Conservation (phyloP, 192 early-diverging fungal genomes). For the Pilobolus umbonatus region DNA sequence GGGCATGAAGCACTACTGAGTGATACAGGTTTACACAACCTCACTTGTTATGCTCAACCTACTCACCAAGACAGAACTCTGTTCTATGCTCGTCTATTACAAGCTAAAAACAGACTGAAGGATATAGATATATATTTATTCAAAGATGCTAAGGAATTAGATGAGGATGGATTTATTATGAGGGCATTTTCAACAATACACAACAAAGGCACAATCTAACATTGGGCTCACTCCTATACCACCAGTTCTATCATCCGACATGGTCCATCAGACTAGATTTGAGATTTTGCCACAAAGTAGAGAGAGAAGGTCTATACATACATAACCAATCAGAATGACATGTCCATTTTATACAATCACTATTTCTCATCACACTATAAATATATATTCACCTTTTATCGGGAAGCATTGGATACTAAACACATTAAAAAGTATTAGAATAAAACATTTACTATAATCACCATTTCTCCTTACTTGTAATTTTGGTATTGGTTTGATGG, state of each 20-base stretch:
- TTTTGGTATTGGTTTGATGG: conserved; percentile 75
- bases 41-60: neutral
- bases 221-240: no score
- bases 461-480: conserved; percentile 38
- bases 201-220: no score
- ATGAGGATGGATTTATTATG: conserved; percentile 7
- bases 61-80: neutral
- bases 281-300: conserved; percentile 2
- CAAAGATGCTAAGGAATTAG: conserved; percentile 2
- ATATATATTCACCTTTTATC: conserved; percentile 43
- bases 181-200: conserved; percentile 8
- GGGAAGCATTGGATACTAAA: conserved; percentile 72
- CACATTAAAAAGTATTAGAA: neutral
- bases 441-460: neutral
- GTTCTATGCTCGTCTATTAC: neutral
- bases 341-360: neutral
- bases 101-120: neutral
- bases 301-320: conserved; percentile 9
- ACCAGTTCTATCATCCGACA: no score
- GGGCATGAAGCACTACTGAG: no score
- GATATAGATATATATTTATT: conserved; percentile 10
- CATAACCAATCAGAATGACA: neutral
- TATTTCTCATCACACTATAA: neutral
- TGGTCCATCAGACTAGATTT: conserved; percentile 8
- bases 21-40: no score